Conservation (phyloP, 345 rosid genomes). For the Erucastrum elatum region DNA sequence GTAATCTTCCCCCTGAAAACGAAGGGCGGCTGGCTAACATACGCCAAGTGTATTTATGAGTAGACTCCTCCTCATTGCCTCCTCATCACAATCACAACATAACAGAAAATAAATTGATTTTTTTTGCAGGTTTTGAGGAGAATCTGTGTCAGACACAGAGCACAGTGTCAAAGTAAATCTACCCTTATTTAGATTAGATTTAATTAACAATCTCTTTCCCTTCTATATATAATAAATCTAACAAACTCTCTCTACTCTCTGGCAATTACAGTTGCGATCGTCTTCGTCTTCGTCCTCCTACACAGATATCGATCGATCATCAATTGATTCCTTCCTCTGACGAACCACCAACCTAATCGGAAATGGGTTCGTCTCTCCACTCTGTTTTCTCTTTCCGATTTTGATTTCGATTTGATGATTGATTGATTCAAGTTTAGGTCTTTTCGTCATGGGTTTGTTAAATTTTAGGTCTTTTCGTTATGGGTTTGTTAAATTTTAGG, state of each 20-base stretch:
- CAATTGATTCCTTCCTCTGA: not conserved
- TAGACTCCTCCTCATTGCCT: slow-evolving; percentile 28
- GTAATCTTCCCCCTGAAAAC: not conserved
- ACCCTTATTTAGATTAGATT: not conserved
- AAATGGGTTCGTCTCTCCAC: slow-evolving; percentile 34
- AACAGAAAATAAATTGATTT: not conserved
- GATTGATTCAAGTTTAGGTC: slow-evolving; percentile 20
- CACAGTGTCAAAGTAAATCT: slow-evolving; percentile 8
- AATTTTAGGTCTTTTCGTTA: slow-evolving; percentile 17
- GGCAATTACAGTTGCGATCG: slow-evolving; percentile 29
- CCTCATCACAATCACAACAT: slow-evolving; percentile 9
- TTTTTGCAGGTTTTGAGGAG: slow-evolving; percentile 57
- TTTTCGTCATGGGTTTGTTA: slow-evolving; percentile 8
- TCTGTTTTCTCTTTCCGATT: not conserved
- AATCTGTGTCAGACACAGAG: slow-evolving; percentile 41
- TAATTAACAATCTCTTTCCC: not conserved
- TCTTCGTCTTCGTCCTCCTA: not conserved
- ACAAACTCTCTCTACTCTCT: slow-evolving; percentile 25
- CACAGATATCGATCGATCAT: not conserved
- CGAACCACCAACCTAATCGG: not conserved
- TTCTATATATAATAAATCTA: slow-evolving; percentile 17
- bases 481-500: slow-evolving; percentile 22
- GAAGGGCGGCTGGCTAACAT: slow-evolving; percentile 35
- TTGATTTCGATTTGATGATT: not conserved
- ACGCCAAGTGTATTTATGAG: slow-evolving; percentile 22